Conservation (phyloP, 345 rosid species). For the Eucalyptus tenuipes region DNA sequence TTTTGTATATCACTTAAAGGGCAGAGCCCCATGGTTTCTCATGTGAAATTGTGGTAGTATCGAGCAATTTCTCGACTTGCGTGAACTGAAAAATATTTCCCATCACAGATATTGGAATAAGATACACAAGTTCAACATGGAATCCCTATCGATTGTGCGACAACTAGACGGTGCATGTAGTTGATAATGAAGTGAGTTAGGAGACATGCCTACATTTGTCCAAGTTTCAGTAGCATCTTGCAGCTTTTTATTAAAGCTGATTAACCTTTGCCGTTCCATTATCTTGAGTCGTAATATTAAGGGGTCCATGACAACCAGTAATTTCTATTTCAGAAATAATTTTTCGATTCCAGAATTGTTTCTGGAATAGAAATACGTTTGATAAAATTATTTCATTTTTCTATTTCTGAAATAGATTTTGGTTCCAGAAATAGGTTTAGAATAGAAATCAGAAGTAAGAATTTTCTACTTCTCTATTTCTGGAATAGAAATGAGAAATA, state of each 20-base stretch:
- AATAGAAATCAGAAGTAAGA: no score
- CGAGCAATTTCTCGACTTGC: neutral
- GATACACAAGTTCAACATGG: neutral
- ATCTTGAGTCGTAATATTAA: neutral
- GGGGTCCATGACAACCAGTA: no score
- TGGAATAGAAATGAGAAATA: no score
- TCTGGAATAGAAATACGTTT: no score
- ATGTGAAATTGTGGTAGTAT: neutral
- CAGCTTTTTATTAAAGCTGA: neutral
- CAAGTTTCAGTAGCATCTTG: neutral
- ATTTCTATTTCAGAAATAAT: no score
- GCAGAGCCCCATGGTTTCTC: neutral
- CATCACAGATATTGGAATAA: neutral
- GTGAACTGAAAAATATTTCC: neutral
- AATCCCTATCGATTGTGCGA: neutral
- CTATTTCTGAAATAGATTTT: no score
- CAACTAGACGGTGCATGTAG: accelerated
- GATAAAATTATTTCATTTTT: no score
- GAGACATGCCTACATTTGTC: neutral
- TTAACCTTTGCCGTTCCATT: neutral
- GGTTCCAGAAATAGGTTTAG: no score
- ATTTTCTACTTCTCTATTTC: no score
- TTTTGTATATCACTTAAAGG: accelerated
- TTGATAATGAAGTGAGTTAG: neutral
- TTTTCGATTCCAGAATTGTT: no score